Evolutionary conservation across 202 grass and related monocot species (phyloP).

Genomic region (Zizania palustris): DNA sequence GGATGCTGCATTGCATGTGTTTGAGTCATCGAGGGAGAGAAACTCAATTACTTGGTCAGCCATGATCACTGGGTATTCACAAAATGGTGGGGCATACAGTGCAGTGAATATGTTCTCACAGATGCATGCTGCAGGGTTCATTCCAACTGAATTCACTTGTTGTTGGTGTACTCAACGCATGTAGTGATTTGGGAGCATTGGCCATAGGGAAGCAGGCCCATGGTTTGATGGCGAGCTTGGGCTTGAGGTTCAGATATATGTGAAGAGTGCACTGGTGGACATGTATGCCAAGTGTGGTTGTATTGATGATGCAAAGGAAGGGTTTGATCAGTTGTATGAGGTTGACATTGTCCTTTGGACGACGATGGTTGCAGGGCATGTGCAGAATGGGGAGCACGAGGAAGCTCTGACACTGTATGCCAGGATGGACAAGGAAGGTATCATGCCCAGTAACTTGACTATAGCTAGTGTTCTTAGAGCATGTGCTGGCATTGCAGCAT

Average conservation of each 20-base stretch:
- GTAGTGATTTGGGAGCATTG: slow-evolving; percentile 54
- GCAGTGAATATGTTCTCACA: slow-evolving; percentile 58
- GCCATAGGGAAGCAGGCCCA: slow-evolving; percentile 64
- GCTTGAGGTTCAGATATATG: slow-evolving; percentile 64
- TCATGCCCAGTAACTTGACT: slow-evolving; percentile 62
- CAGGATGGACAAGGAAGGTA: slow-evolving; percentile 61
- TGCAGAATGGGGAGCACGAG: slow-evolving; percentile 77
- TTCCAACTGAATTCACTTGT: slow-evolving; percentile 75
- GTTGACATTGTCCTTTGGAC: slow-evolving; percentile 71
- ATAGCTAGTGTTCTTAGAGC: slow-evolving; percentile 65
- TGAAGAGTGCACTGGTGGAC: slow-evolving; percentile 73
- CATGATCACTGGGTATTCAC: slow-evolving; percentile 67
- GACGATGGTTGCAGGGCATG: slow-evolving; percentile 66
- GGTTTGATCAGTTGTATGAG: slow-evolving; percentile 62
- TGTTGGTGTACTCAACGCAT: slow-evolving; percentile 71
- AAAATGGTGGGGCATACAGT: slow-evolving; percentile 60
- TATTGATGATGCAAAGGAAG: slow-evolving; percentile 62
- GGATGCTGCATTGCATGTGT: slow-evolving; percentile 59
- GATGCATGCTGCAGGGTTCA: slow-evolving; percentile 67
- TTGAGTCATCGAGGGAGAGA: slow-evolving; percentile 57
- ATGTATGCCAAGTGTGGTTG: slow-evolving; percentile 78
- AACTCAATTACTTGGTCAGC: slow-evolving; percentile 82
- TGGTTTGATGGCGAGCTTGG: slow-evolving; percentile 66
- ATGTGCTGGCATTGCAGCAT: slow-evolving; percentile 58
- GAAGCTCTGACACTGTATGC: slow-evolving; percentile 66